Percentiles rank a stretch among this genome's conserved stretches.
These are phyloP conservation scores for Spinacia oleracea DNA, from an alignment of 179 eudicot genomes.

Conservation along the genomic window DNA sequence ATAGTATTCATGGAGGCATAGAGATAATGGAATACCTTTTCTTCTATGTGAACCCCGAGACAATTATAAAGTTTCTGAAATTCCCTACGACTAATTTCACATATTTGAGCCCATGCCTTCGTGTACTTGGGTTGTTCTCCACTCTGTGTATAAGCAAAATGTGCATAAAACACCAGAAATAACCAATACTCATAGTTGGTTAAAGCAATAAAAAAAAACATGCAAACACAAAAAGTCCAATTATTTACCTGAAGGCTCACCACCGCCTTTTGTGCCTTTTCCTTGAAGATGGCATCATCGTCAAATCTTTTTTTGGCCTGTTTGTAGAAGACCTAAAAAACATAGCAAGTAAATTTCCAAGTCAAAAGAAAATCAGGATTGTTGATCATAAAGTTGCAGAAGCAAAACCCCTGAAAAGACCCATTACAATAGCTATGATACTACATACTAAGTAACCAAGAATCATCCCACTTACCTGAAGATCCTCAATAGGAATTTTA, in stretches of 20 bases:
- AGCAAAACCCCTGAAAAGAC: conserved; percentile 5
- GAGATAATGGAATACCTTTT: conserved; percentile 7
- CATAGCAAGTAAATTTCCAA: background rate
- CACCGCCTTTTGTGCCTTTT: conserved; percentile 84
- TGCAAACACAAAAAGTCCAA: background rate
- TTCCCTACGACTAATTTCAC: conserved; percentile 83
- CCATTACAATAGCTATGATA: background rate
- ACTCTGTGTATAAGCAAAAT: conserved; percentile 46
- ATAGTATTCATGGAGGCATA: background rate
- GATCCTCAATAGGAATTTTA: conserved; percentile 64
- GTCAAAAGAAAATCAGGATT: background rate
- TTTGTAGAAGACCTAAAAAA: conserved; percentile 71
- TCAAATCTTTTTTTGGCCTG: conserved; percentile 90
- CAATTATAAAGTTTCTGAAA: conserved; percentile 36
- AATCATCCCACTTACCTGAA: conserved; percentile 48
- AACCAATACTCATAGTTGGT: background rate
- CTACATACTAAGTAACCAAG: background rate
- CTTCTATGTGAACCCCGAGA: conserved; percentile 21
- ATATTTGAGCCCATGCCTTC: conserved; percentile 82
- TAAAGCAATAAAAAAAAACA: background rate
- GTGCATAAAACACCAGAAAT: conserved; percentile 4
- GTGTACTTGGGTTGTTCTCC: conserved; percentile 69
- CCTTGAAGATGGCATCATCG: conserved; percentile 77
- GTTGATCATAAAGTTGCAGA: background rate
- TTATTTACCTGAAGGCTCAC: conserved; percentile 83